Base-by-base conservation (phyloP, 371 early-diverging fungal species). In the Dichotomocladium elegans region DNA sequence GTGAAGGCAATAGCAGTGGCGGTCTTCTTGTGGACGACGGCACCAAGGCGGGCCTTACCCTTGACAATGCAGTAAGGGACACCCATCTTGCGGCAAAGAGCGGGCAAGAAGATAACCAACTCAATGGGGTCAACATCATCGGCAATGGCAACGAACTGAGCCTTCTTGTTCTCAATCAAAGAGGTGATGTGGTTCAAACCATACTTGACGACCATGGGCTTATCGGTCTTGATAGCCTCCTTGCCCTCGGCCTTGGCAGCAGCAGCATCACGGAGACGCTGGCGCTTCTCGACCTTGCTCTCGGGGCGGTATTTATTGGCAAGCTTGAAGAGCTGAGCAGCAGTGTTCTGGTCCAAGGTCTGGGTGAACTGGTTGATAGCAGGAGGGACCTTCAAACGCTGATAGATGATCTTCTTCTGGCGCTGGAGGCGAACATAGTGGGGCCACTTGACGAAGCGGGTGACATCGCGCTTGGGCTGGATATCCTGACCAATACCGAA, bases 71-170 rank as follows among this genome's bases (percentile, higher is more conserved):
- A 88, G 90, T 99, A 99, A 46, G 99, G 98, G 81, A 99, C 87
- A 64, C 96, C 96, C 98, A 99, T 97, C 93, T 99, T 99, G 79
- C 96, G 95, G 90, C 99, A 99, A 46, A 99, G 92, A 59, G 99
- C 98, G 54, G 99, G 99, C 68, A 99, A 86, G 93, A 95, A 99
- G 63, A 99, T 70, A 58, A 99, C 99, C 60, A 99, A 68, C 78
- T 99, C 99, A 72, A 99, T 96, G 61, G 99, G 99, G 83, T 99
- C 97, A 68, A 99, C 99, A 80, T 99, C 98, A 72, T 96, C 86
- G 58, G 99, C 99, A 77, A 99, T 99, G 68, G 99, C 84, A 51
- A 99, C 99, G 55, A 99, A 85, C 73, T 92, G 88, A 68, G 99
- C 96, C 90, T 96, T 99, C 90, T 99, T 99, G 76, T 85, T 81